These are phyloP conservation scores for Penicillium expansum DNA, from an alignment of 2,329 filamentous ascomycete genomes.

Conservation along the genomic window DNA sequence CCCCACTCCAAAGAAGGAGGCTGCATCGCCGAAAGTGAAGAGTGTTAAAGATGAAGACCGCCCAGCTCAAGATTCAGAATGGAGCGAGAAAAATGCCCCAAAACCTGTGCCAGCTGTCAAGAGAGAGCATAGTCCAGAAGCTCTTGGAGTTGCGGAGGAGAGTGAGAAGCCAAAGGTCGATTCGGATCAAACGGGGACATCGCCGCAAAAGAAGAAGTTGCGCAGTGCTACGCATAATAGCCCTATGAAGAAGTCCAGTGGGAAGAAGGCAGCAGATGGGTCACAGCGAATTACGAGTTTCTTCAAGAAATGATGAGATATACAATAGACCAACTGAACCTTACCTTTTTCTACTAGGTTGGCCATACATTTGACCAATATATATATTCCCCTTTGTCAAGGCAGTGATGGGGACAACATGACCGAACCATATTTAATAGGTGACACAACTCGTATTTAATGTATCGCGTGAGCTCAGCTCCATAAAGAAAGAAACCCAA, in stretches of 20 bases:
- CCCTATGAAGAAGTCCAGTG: conserved; percentile 43
- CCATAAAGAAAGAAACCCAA: background rate
- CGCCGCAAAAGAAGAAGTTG: conserved; percentile 49
- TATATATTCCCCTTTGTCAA: background rate
- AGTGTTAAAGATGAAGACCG: conserved; percentile 14
- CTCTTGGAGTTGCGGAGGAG: conserved; percentile 14
- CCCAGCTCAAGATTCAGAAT: background rate
- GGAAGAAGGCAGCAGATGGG: conserved; percentile 46
- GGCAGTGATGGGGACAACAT: background rate
- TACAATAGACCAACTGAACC: background rate
- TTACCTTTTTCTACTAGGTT: background rate
- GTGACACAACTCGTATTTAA: background rate
- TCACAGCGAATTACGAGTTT: conserved; percentile 54
- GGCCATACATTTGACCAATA: background rate
- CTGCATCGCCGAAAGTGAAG: conserved; percentile 37
- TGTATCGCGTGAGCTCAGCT: background rate
- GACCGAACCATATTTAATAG: no score
- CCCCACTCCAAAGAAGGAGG: conserved; percentile 18
- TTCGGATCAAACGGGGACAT: conserved; percentile 15
- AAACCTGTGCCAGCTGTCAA: conserved; percentile 49
- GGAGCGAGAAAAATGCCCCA: conserved; percentile 48
- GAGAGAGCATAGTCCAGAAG: conserved; percentile 44
- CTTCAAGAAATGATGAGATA: conserved; percentile 39
- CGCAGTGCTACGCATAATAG: conserved; percentile 59
- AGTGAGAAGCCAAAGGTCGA: conserved; percentile 28